Base-by-base conservation (phyloP, 2,329 filamentous ascomycete genomes). In the Seiridium cupressi region DNA sequence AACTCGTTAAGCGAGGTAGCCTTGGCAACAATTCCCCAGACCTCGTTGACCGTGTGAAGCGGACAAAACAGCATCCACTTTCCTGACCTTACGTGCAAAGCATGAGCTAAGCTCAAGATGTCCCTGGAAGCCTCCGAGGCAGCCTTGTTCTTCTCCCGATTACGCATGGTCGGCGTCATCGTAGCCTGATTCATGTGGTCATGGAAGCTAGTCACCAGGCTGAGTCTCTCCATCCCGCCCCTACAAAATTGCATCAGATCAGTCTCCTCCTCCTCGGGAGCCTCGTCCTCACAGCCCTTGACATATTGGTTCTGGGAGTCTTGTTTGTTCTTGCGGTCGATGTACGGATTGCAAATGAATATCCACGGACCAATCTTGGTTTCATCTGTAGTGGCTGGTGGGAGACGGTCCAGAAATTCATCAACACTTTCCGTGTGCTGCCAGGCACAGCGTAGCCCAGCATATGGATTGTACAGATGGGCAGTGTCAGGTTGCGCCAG, bases 1-100 rank as follows among this genome's bases (percentile, higher is more conserved):
- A 96, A 81, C 64, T 89, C 82, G 61, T 89, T 88, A 36, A 85
- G 82, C 10, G 84, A 83, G 0, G 90, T 90, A 2, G 85, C 90
- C 56, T 80, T 81, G 4, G 87, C 90, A 8, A 96, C 79, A 7
- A 80, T 76, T 5, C 76, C 79, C 93, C 92, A 94, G 5, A 84
- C 75, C 3, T 80, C 78, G 64, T 89, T 81, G 13, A 92, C 81
- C 36, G 85, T 77, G 6, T 75, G 69, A 0, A 77, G 70, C 0
- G 75, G 67, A 10, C 83, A 84, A 65, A 92, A 93, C 1, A 94
- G 70, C 87, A 93, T 89, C 91, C 91, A 93, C 85, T 94, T 95
- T 57, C 91, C 91, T 46, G 79, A 78, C 0, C 84, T 79, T 10
- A 91, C 81, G 32, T 81, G 79, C 11, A 79, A 81, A 18, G 82